phyloP scores from a whole-genome alignment of 352 stramenopile genomes.

The Pythium plurisporium region DNA sequence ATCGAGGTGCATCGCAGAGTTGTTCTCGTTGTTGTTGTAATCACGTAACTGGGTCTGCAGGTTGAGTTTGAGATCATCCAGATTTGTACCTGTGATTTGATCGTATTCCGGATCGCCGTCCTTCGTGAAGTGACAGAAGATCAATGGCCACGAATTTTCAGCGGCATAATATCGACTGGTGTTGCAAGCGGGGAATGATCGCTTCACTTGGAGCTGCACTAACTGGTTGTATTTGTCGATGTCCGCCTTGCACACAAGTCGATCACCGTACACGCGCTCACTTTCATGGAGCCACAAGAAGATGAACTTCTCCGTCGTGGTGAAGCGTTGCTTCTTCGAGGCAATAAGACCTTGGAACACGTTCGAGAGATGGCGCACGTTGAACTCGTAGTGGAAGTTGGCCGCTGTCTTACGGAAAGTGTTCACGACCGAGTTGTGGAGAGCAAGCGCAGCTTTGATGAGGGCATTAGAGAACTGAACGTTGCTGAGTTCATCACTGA shows the following conservation, averaged over 20 bases:
- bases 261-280: constrained; percentile 93
- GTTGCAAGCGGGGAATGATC: constrained; percentile 91
- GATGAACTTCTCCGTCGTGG: constrained; percentile 87
- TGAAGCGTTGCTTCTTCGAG: constrained; percentile 73
- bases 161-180: constrained; percentile 90
- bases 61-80: constrained; percentile 85
- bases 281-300: constrained; percentile 97
- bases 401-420: constrained; percentile 91
- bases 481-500: constrained; percentile 90
- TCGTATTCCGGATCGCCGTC: constrained; percentile 92
- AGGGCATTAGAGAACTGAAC: constrained; percentile 88
- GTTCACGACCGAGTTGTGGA: constrained; percentile 79
- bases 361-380: constrained; percentile 93
- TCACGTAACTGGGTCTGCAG: constrained; percentile 90
- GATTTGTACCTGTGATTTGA: constrained; percentile 77
- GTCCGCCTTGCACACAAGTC: constrained; percentile 83
- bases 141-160: constrained; percentile 93
- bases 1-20: constrained; percentile 95
- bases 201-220: constrained; percentile 86
- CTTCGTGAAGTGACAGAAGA: constrained; percentile 96
- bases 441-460: constrained; percentile 79
- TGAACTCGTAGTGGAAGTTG: constrained; percentile 98
- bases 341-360: constrained; percentile 94
- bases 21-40: constrained; percentile 90
- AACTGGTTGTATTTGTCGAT: constrained; percentile 85